Evolutionary conservation across 345 rosid genomes (phyloP).

Genomic region (Raphanus sativus): DNA sequence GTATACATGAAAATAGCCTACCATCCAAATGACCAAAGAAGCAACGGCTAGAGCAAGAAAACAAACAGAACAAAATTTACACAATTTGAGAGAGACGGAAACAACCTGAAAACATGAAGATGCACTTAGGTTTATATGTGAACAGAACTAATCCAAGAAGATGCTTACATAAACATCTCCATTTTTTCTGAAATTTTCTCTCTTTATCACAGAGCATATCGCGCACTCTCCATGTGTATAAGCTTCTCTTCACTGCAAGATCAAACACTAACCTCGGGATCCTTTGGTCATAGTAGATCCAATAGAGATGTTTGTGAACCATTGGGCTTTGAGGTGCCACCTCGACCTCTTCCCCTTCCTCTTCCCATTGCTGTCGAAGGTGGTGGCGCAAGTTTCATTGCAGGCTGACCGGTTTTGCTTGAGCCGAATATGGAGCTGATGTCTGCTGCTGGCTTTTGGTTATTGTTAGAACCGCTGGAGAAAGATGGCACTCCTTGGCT

Average conservation of each 20-base stretch:
- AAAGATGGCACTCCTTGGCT: constrained; percentile 49
- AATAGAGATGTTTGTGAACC: constrained; percentile 64
- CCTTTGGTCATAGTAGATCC: constrained; percentile 60
- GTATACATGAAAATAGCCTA: constrained; percentile 4
- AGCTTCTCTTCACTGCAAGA: constrained; percentile 13
- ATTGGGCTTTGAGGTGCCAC: constrained; percentile 44
- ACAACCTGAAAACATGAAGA: not conserved
- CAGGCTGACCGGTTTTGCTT: constrained; percentile 54
- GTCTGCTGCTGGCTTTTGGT: constrained; percentile 61
- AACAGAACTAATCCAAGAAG: constrained; percentile 7
- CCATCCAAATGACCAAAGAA: not conserved
- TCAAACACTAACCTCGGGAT: not conserved
- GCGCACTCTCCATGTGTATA: not conserved
- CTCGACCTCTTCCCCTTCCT: constrained; percentile 75
- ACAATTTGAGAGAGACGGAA: constrained; percentile 4
- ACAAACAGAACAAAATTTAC: constrained; percentile 19
- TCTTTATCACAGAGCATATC: not conserved
- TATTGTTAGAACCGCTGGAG: constrained; percentile 37
- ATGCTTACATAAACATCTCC: constrained; percentile 9
- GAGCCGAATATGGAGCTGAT: constrained; percentile 73
- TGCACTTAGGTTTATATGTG: constrained; percentile 14
- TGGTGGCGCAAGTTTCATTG: constrained; percentile 87
- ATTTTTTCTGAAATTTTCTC: not conserved
- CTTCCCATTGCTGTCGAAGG: constrained; percentile 71
- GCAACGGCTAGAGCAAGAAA: not conserved